phyloP scores from a whole-genome alignment of 108 stramenopile genomes.

The Cyclotella kingstonii region DNA sequence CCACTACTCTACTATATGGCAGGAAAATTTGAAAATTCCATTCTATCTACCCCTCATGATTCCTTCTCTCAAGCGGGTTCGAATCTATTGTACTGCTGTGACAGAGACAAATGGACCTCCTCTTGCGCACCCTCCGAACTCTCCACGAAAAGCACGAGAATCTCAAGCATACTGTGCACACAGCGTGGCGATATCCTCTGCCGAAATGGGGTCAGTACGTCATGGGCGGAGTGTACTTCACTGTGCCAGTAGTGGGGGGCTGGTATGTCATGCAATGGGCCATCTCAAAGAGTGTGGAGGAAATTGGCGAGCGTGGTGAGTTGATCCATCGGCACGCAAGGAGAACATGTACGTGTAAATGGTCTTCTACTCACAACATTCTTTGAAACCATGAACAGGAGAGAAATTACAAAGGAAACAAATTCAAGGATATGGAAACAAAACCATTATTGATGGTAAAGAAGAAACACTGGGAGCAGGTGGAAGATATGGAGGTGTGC shows the following conservation, averaged over 20 bases:
- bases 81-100: too few relatives aligned
- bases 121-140: slow-evolving; percentile 24
- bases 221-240: slow-evolving; percentile 78
- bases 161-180: slow-evolving; percentile 43
- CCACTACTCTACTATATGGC: too few relatives aligned
- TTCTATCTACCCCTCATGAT: too few relatives aligned
- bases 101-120: slow-evolving; percentile 13
- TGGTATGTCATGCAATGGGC: slow-evolving; percentile 69
- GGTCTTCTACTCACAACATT: neutral
- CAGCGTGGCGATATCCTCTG: slow-evolving; percentile 67
- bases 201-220: slow-evolving; percentile 60
- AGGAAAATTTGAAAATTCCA: too few relatives aligned
- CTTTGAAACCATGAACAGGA: slow-evolving; percentile 13
- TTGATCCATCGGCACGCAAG: neutral
- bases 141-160: slow-evolving; percentile 45
- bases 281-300: slow-evolving; percentile 56
- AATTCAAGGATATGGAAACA: slow-evolving; percentile 56
- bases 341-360: neutral
- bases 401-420: slow-evolving; percentile 48
- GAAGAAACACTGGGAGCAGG: slow-evolving; percentile 62
- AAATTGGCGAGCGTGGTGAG: slow-evolving; percentile 61
- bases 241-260: slow-evolving; percentile 70
- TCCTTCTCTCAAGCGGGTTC: too few relatives aligned
- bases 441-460: slow-evolving; percentile 37
- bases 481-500: slow-evolving; percentile 70